phyloP scores from a whole-genome alignment of 495 filamentous ascomycete species.

The Daldinia concentrica region DNA sequence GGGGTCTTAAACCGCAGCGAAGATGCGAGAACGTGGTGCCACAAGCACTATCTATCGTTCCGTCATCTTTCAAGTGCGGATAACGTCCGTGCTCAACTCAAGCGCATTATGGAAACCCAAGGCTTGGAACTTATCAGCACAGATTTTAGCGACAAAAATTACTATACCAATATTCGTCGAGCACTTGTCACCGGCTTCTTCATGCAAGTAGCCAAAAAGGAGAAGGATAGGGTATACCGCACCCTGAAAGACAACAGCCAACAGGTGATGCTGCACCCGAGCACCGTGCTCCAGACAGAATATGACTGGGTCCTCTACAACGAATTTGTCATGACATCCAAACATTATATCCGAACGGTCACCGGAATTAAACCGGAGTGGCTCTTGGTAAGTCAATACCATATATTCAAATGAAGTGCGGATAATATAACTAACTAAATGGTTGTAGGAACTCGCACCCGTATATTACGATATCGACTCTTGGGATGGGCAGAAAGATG shows the following conservation, averaged over 20 bases:
- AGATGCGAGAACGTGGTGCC: conserved; percentile 89
- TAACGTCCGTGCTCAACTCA: conserved; percentile 88
- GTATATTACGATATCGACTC: conserved; percentile 87
- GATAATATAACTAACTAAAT: conserved; percentile 18
- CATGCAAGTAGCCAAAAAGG: conserved; percentile 98
- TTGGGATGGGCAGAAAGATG: conserved; percentile 81
- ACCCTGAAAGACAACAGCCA: conserved; percentile 91
- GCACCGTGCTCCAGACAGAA: conserved; percentile 83
- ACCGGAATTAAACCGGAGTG: conserved; percentile 79
- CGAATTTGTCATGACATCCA: conserved; percentile 96
- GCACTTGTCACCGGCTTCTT: conserved; percentile 97
- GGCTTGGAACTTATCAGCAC: conserved; percentile 87
- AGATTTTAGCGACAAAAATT: conserved; percentile 92
- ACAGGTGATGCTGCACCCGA: conserved; percentile 90
- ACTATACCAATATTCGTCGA: conserved; percentile 95
- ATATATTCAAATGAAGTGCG: not conserved
- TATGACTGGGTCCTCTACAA: conserved; percentile 98
- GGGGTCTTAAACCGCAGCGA: conserved; percentile 69
- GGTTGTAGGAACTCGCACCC: conserved; percentile 79
- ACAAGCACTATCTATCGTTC: conserved; percentile 95
- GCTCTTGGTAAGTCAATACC: conserved; percentile 76
- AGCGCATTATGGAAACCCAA: conserved; percentile 94
- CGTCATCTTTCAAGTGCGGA: conserved; percentile 91
- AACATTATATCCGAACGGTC: conserved; percentile 84
- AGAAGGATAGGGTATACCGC: conserved; percentile 83